Conservation (phyloP, 768 basidiomycete genomes). For the Tricholoma furcatifolium region DNA sequence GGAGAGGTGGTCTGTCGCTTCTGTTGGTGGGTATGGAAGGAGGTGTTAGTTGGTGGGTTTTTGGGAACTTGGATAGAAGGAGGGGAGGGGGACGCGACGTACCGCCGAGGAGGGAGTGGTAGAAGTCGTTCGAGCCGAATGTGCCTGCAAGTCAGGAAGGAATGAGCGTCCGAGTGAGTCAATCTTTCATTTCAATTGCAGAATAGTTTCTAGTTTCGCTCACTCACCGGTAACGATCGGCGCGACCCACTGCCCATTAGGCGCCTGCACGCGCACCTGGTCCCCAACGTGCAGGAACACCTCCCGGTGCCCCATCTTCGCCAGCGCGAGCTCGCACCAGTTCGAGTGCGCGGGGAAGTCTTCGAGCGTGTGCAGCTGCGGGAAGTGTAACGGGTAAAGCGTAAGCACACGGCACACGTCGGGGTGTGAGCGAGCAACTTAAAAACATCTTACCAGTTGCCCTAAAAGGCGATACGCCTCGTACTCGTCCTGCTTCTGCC, state of each 20-base stretch:
- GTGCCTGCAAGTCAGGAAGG: constrained; percentile 45
- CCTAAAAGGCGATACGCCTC: constrained; percentile 83
- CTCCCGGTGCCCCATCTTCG: constrained; percentile 67
- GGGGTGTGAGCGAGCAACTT: neutral
- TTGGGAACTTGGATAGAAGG: neutral
- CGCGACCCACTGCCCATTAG: constrained; percentile 71
- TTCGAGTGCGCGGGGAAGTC: constrained; percentile 91
- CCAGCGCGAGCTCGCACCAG: constrained; percentile 83
- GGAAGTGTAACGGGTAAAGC: neutral
- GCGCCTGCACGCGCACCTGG: constrained; percentile 69
- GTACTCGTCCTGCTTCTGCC: constrained; percentile 67
- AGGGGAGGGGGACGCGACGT: neutral
- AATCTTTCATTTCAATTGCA: too few species aligned
- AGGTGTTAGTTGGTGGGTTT: neutral
- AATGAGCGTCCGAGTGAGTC: neutral
- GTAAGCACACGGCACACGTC: neutral
- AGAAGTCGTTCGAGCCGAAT: constrained; percentile 79
- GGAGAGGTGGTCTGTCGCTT: constrained; percentile 19
- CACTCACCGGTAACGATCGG: constrained; percentile 76
- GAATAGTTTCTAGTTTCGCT: too few species aligned
- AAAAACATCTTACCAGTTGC: constrained; percentile 43
- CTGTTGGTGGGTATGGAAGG: neutral
- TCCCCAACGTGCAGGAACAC: constrained; percentile 91
- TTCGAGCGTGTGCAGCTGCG: constrained; percentile 75
- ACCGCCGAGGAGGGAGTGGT: constrained; percentile 72